Evolutionary conservation across 495 filamentous ascomycete species (phyloP), one percentile per base, ranked within the genome.

Genomic region (Pyrenopolyporus hunteri): DNA sequence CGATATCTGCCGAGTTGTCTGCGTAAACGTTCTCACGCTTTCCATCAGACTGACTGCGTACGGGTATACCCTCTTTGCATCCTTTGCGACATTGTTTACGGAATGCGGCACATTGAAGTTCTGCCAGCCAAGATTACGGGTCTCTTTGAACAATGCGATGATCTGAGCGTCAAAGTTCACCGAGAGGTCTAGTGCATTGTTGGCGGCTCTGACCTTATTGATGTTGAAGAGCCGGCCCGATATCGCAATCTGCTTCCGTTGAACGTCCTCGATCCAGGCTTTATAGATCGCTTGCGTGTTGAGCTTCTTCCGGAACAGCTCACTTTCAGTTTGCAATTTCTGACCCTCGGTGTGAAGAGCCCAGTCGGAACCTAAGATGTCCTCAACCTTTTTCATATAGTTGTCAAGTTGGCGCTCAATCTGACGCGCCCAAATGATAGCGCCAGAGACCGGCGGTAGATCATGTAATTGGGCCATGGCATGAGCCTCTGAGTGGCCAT

Each of bases 21-120:
- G 94, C 2, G 89, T 80, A 66, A 93, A 86, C 0, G 91, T 97
- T 42, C 92, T 85, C 7, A 96, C 89, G 67, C 89, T 97, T 75
- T 99, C 94, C 93, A 99, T 99, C 66, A 99, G 74, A 67, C 92
- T 97, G 53, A 98, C 92, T 14, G 94, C 94, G 69, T 93, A 98
- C 1, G 94, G 94, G 68, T 99, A 99, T 7, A 98, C 94, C 31
- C 93, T 84, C 72, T 95, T 96, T 1, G 94, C 95, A 68, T 98
- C 94, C 74, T 97, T 98, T 2, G 94, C 95, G 58, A 95, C 89
- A 63, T 91, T 98, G 81, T 87, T 96, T 67, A 99, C 88, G 1
- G 88, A 82, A 76, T 98, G 94, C 19, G 95, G 94, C 22, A 99
- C 90, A 48, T 88, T 86, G 72, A 89, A 98, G 67, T 89, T 92